A percentile compares a stretch with the other conserved stretches of the same genome.
phyloP scores from a whole-genome alignment of 805 yeast genomes.

The Teunomyces tritomae region DNA sequence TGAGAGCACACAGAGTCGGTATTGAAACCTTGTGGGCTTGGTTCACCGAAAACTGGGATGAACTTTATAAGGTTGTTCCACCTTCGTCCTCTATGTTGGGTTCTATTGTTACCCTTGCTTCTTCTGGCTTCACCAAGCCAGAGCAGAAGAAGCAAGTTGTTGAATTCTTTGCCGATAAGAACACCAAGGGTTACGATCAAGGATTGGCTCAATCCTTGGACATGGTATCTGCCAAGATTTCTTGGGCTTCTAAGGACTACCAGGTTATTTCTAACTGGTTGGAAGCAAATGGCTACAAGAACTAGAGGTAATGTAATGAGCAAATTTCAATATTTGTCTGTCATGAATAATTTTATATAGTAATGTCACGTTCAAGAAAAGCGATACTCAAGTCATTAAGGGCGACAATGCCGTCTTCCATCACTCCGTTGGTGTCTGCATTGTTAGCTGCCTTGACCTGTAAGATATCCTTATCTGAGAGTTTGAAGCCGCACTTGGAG shows the following conservation, averaged over 20 bases:
- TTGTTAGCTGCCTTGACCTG: conserved; percentile 8
- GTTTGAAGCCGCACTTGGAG: conserved; percentile 37
- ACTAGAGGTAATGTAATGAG: conserved; percentile 1
- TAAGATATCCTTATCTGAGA: conserved; percentile 17
- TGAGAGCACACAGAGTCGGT: conserved; percentile 63
- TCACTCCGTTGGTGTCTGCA: conserved; percentile 14
- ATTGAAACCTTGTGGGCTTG: conserved; percentile 70
- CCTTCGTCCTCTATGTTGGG: conserved; percentile 81
- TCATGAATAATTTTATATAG: not conserved
- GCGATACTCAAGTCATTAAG: conserved; percentile 40
- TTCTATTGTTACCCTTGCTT: conserved; percentile 60
- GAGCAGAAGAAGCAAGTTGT: conserved; percentile 52
- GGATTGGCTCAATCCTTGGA: conserved; percentile 66
- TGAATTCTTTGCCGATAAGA: conserved; percentile 49
- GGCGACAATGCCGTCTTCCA: conserved; percentile 42
- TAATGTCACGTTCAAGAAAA: conserved; percentile 25
- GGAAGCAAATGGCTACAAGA: conserved; percentile 29
- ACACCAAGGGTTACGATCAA: conserved; percentile 64
- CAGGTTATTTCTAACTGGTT: conserved; percentile 49
- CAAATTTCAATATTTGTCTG: not conserved
- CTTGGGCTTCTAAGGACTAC: conserved; percentile 59
- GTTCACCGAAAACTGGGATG: conserved; percentile 73
- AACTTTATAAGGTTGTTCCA: conserved; percentile 63
- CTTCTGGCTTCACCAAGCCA: conserved; percentile 58
- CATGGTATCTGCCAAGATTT: conserved; percentile 51